These are phyloP conservation scores for Bonnemaisonia californica DNA, from an alignment of 31 red algal species.

Conservation along the genomic window DNA sequence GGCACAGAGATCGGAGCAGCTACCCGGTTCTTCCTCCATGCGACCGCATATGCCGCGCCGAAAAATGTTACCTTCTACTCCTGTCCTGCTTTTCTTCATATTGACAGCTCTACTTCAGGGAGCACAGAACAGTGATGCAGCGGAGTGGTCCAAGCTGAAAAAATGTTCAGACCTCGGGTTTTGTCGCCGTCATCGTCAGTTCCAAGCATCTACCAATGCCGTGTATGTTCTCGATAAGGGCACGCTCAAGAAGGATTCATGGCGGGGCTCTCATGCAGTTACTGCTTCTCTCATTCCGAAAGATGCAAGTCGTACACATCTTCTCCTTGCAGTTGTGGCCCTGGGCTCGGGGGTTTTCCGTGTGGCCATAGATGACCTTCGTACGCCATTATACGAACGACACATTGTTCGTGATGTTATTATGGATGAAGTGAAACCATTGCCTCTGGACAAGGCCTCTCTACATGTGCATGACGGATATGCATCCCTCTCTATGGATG, in stretches of 20 bases:
- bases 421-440: background rate
- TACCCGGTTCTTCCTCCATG: background rate
- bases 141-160: constrained; percentile 84
- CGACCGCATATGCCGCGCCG: background rate
- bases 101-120: background rate
- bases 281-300: background rate
- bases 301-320: background rate
- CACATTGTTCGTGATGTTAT: background rate
- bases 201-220: constrained; percentile 13
- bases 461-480: background rate
- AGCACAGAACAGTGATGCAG: background rate
- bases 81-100: background rate
- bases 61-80: too few relatives aligned
- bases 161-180: constrained; percentile 73
- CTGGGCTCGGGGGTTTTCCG: background rate
- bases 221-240: constrained; percentile 24
- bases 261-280: constrained; percentile 18
- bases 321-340: background rate
- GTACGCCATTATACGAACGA: background rate
- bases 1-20: too few relatives aligned
- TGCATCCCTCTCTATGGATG: constrained; percentile 1
- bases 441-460: background rate
- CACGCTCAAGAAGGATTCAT: constrained; percentile 27
- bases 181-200: constrained; percentile 78
- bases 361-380: background rate